Base-by-base conservation (phyloP, 2,329 filamentous ascomycete species). In the Claviceps monticola region DNA sequence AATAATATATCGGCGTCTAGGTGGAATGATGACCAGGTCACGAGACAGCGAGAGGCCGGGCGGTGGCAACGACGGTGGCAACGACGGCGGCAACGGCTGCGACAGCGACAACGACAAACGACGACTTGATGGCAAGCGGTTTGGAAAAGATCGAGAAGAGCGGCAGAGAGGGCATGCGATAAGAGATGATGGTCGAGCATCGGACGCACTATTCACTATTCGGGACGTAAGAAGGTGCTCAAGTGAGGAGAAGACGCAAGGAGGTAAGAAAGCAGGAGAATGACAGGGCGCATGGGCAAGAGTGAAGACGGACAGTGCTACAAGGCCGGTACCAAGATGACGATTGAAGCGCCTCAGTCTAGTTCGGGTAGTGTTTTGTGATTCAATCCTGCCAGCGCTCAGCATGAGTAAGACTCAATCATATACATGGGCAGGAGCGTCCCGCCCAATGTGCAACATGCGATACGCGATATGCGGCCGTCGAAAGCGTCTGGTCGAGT, bases 11-110 rank as follows among this genome's bases (percentile, higher is more conserved):
- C 44, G 48, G 42, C 43, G 29, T 38, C 26, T 42, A 43, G 51
- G 48, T 51, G 29, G 37, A 37, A 44, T 53, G 51, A 38, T 19
- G 48, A 43, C 46, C 46, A 46, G 47, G 51, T 53, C 38, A 52
- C 43, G 44, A 23, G 46, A 17, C 23, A 48, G n/a, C 26, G 43
- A 44, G 47, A 48, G 42, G 39, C 23, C 36, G 44, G 16, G 19
- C 29, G 29, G 29, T 11, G 29, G 29, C 29, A 34, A 34, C 29
- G 29, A 11, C 29, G 44, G 26, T 2, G 19, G 19, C 19, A 19
- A 2, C 19, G 19, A 19, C n/a, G n/a, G n/a, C 6, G 41, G 38
- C 38, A 16, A 16, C 16, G 16, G n/a, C 38, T 16, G 38, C 38
- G 38, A 39, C 38, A n/a, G 43, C 39, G 41, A 46, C 41, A 14